phyloP scores from a whole-genome alignment of 179 eudicot genomes.

The Actinidia arguta region DNA sequence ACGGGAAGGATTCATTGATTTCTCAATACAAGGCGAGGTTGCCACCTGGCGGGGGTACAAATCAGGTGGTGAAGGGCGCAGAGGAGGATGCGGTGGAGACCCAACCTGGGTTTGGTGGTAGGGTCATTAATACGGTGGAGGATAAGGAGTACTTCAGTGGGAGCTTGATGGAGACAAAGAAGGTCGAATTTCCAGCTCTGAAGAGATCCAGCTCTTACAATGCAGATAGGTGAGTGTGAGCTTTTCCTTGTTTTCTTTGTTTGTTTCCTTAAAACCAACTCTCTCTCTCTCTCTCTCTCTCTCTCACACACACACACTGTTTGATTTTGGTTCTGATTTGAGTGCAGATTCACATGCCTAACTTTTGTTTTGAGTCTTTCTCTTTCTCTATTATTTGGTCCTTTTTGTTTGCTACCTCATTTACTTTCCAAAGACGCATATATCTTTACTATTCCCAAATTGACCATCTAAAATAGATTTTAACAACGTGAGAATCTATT shows the following conservation, averaged over 20 bases:
- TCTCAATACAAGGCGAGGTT: constrained; percentile 57
- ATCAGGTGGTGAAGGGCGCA: constrained; percentile 42
- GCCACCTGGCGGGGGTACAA: constrained; percentile 66
- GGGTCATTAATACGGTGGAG: constrained; percentile 46
- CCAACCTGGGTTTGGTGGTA: constrained; percentile 29
- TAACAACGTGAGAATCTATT: no score
- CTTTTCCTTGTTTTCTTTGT: background rate
- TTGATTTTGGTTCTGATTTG: background rate
- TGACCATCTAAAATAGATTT: no score
- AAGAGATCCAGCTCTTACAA: constrained; percentile 81
- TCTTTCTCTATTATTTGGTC: background rate
- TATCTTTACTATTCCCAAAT: no score
- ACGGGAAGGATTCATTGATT: constrained; percentile 54
- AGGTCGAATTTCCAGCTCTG: constrained; percentile 44
- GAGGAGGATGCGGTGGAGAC: constrained; percentile 32
- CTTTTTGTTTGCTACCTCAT: background rate
- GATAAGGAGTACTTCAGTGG: constrained; percentile 92
- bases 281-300: no score
- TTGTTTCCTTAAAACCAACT: no score
- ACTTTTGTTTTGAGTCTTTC: background rate
- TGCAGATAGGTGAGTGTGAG: constrained; percentile 63
- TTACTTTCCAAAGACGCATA: no score
- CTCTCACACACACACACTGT: no score
- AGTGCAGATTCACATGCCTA: background rate
- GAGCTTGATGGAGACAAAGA: constrained; percentile 82